These are phyloP conservation scores for Nigrospora osmanthi DNA, from an alignment of 2,329 filamentous ascomycete genomes.

Conservation along the genomic window DNA sequence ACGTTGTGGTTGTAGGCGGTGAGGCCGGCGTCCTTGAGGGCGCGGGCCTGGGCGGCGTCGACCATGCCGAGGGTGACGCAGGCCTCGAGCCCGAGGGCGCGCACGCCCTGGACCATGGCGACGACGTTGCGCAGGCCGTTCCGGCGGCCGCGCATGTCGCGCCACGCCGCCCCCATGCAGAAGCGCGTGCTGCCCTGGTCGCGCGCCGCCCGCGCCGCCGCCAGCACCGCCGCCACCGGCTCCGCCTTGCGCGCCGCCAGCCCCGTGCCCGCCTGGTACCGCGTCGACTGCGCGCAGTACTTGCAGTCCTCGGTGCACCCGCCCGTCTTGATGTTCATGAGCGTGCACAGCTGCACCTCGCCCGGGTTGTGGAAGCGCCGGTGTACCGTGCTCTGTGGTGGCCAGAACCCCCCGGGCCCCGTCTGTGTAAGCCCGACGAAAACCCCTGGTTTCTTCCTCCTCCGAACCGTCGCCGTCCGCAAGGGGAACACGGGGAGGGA, in stretches of 20 bases:
- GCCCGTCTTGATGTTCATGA: constrained; percentile 96
- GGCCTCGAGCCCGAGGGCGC: constrained; percentile 77
- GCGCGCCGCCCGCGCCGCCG: constrained; percentile 68
- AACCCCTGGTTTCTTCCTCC: no score
- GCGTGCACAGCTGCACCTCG: constrained; percentile 83
- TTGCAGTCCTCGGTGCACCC: constrained; percentile 89
- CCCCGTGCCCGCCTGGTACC: constrained; percentile 68
- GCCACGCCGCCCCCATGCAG: constrained; percentile 93
- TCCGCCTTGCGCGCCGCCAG: constrained; percentile 74
- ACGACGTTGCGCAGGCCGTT: constrained; percentile 77
- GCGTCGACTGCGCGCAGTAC: constrained; percentile 85
- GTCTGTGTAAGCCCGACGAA: constrained; percentile 1
- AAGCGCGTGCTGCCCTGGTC: constrained; percentile 83
- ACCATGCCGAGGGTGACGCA: constrained; percentile 96
- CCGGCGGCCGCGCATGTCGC: constrained; percentile 88
- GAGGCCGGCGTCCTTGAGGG: constrained; percentile 75
- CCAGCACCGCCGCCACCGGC: constrained; percentile 72
- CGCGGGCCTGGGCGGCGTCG: constrained; percentile 68
- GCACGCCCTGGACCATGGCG: constrained; percentile 76
- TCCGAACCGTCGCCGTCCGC: not conserved
- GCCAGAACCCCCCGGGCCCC: not conserved
- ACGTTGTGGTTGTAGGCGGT: constrained; percentile 95
- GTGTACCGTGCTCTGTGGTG: constrained; percentile 63
- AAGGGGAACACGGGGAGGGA: not conserved
- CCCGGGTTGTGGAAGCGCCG: constrained; percentile 78